Conservation (phyloP, 2,329 filamentous ascomycete species). For the Venturia effusa region DNA sequence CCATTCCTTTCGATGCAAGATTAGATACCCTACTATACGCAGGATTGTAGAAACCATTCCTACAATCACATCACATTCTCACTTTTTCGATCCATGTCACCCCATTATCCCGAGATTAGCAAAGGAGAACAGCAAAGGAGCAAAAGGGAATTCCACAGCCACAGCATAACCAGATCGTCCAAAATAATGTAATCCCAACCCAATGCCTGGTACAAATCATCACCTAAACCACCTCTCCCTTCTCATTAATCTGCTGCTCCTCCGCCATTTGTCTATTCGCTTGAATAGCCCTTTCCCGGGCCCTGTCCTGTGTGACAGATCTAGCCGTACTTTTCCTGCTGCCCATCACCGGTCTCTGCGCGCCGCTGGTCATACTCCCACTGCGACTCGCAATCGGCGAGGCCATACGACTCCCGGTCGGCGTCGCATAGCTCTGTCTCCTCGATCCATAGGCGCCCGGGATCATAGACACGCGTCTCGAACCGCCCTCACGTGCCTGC, state of each 20-base stretch:
- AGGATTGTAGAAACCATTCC: background rate
- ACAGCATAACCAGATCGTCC: no score
- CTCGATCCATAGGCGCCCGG: constrained; percentile 3
- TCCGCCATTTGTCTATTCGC: constrained; percentile 7
- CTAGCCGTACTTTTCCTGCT: background rate
- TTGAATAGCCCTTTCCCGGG: background rate
- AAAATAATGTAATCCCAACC: background rate
- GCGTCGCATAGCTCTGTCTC: constrained; percentile 9
- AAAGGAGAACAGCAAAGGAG: background rate
- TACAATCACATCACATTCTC: background rate
- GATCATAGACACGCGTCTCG: constrained; percentile 2
- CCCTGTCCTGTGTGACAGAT: background rate
- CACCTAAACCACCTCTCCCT: background rate
- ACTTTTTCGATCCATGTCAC: background rate
- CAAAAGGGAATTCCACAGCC: background rate
- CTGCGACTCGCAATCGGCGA: background rate
- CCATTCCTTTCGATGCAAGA: background rate
- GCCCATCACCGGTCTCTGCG: background rate
- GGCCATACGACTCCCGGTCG: background rate
- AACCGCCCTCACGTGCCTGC: background rate
- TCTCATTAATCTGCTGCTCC: constrained; percentile 1
- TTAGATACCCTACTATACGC: background rate
- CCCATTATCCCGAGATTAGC: background rate
- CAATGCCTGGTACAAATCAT: background rate
- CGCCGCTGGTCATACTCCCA: background rate